phyloP scores from a whole-genome alignment of 2,329 filamentous ascomycete species.

The Aspergillus floridensis region DNA sequence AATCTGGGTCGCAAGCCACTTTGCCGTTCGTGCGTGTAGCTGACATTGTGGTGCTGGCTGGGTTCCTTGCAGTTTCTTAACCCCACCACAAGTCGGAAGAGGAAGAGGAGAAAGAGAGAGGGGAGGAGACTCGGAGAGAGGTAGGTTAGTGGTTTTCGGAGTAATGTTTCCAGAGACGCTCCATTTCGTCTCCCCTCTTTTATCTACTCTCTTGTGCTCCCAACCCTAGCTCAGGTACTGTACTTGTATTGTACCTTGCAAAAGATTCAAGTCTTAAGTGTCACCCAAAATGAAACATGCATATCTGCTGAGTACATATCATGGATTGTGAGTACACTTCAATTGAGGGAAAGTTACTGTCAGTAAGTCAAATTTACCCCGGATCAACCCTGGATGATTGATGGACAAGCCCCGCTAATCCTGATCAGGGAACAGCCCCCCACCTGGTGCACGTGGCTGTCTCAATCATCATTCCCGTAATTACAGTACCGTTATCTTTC shows the following conservation, averaged over 20 bases:
- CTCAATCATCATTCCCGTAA: background rate
- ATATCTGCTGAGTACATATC: background rate
- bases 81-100: background rate
- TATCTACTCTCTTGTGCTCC: background rate
- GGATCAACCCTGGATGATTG: slow-evolving; percentile 15
- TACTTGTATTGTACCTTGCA: background rate
- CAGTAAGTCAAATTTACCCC: slow-evolving; percentile 15
- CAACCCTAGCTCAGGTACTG: background rate
- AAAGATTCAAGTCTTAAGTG: background rate
- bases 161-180: background rate
- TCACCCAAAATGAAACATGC: background rate
- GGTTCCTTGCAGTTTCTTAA: background rate
- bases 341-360: too few relatives aligned
- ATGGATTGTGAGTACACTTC: too few relatives aligned
- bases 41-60: background rate
- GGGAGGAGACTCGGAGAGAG: background rate
- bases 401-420: slow-evolving; percentile 13
- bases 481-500: background rate
- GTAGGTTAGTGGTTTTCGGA: too few relatives aligned
- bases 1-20: background rate
- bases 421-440: slow-evolving; percentile 8
- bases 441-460: slow-evolving; percentile 22
- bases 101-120: background rate
- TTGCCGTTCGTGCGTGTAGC: background rate
- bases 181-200: background rate